Conservation (phyloP, 2,329 filamentous ascomycete species). For the Penicillium sp. region DNA sequence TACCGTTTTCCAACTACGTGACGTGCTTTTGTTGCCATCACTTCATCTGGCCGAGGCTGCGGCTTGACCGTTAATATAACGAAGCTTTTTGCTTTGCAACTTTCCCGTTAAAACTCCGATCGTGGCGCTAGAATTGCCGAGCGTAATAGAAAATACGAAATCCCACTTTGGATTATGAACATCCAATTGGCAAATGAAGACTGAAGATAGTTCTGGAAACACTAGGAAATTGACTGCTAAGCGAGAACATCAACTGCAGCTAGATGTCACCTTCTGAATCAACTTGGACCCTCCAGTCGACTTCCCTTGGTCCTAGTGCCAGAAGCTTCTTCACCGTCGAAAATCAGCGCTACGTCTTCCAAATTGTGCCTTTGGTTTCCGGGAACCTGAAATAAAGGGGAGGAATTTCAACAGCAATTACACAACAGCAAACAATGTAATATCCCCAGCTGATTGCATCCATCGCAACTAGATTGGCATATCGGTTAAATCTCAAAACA, state of each 20-base stretch:
- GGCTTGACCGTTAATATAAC: too few relatives aligned
- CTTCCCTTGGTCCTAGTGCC: neutral
- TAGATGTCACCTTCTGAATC: neutral
- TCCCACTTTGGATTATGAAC: too few relatives aligned
- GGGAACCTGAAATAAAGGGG: constrained; percentile 6
- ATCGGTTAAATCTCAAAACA: constrained; percentile 10
- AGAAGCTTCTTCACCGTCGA: constrained; percentile 7
- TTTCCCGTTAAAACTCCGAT: too few relatives aligned
- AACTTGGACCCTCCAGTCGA: neutral
- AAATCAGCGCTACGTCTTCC: constrained; percentile 8
- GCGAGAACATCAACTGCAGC: neutral
- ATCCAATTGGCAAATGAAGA: too few relatives aligned
- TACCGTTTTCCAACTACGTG: too few relatives aligned
- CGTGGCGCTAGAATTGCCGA: too few relatives aligned
- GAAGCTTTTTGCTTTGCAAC: too few relatives aligned
- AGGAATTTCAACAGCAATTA: constrained; percentile 4
- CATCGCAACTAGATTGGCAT: constrained; percentile 13
- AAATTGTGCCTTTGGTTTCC: constrained; percentile 6
- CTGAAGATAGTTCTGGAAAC: too few relatives aligned
- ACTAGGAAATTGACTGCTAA: too few relatives aligned
- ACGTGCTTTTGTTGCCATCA: too few relatives aligned
- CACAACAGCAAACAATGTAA: constrained; percentile 15
- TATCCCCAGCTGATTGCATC: constrained; percentile 12
- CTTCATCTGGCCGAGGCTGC: too few relatives aligned
- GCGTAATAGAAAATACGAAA: too few relatives aligned